Conservation (phyloP, 257 asterid genomes). For the Dorcoceras hygrometricum region DNA sequence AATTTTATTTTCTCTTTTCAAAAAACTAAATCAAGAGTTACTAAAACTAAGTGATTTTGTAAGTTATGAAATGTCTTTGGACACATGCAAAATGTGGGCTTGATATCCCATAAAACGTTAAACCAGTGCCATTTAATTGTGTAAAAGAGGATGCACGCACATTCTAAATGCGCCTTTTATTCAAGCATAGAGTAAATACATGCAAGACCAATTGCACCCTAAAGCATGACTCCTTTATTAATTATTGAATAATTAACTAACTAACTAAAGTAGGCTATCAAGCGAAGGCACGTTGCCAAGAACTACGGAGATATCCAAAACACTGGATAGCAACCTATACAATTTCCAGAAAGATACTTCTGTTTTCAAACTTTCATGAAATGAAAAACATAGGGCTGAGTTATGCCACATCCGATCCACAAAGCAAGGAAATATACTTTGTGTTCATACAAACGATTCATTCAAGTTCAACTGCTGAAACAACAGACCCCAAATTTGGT, state of each 20-base stretch:
- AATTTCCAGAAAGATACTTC: not conserved
- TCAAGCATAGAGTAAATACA: not conserved
- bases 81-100: not conserved
- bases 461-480: not conserved
- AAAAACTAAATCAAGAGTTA: not conserved
- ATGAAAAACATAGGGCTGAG: too few species aligned
- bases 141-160: not conserved
- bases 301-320: not conserved
- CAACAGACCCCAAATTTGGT: not conserved
- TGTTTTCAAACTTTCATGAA: not conserved
- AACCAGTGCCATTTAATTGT: not conserved
- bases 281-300: not conserved
- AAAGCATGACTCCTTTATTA: not conserved
- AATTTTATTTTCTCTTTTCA: too few species aligned
- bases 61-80: not conserved
- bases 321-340: not conserved
- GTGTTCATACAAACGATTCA: not conserved
- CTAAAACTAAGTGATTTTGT: not conserved
- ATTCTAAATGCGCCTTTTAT: not conserved
- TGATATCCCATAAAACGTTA: not conserved
- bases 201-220: not conserved
- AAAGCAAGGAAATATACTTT: not conserved
- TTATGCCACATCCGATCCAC: not conserved
- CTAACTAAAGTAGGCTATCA: not conserved
- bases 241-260: too few species aligned